Evolutionary conservation across 352 stramenopile species (phyloP).

Genomic region (Blastocystis sp.): DNA sequence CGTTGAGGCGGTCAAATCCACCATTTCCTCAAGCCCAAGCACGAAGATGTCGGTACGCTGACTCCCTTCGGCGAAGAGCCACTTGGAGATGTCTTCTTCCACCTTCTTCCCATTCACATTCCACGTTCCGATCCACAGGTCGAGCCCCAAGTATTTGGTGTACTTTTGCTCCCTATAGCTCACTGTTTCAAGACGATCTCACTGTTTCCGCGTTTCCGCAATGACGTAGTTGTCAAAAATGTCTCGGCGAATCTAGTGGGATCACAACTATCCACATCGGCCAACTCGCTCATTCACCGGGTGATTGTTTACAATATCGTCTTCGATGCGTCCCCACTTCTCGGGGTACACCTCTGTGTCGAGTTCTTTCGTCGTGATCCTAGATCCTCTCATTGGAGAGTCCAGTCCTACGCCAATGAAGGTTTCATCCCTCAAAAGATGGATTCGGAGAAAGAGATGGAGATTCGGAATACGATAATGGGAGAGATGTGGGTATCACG

Average conservation of each 20-base stretch:
- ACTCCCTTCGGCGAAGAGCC: conserved; percentile 61
- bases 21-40: conserved; percentile 94
- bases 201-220: conserved; percentile 6
- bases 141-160: conserved; percentile 15
- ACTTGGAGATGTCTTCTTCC: conserved; percentile 67
- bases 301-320: conserved; percentile 18
- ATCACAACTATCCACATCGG: not conserved
- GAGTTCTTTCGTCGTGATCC: not conserved
- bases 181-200: not conserved
- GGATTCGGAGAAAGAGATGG: no score
- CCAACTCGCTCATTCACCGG: not conserved
- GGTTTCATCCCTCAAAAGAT: no score
- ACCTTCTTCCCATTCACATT: conserved; percentile 99
- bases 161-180: conserved; percentile 28
- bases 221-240: conserved; percentile 48
- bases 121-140: conserved; percentile 82
- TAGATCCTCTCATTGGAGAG: no score
- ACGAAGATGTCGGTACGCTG: conserved; percentile 69
- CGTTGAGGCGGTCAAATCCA: conserved; percentile 97
- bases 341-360: not conserved
- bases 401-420: no score
- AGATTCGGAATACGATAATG: no score
- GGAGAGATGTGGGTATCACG: no score
- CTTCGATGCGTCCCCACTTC: not conserved
- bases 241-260: conserved; percentile 21